A percentile compares a stretch with the other conserved stretches of the same genome.
These are phyloP conservation scores for Pugionium dolabratum DNA, from an alignment of 345 rosid species.

Conservation along the genomic window DNA sequence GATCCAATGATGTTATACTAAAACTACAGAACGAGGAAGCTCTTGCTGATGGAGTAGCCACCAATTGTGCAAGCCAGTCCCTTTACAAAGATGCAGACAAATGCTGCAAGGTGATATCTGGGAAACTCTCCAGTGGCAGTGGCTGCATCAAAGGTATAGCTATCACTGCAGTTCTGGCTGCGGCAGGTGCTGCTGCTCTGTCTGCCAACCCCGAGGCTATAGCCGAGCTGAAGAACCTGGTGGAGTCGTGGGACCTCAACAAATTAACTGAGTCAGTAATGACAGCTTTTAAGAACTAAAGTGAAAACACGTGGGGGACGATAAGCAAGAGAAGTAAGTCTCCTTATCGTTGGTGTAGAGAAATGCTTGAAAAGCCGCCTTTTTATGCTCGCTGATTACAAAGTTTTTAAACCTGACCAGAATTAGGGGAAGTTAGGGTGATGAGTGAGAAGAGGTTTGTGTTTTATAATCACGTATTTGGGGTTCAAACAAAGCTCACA, in stretches of 20 bases:
- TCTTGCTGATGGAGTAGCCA: conserved; percentile 41
- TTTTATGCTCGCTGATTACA: conserved; percentile 16
- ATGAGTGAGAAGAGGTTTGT: conserved; percentile 22
- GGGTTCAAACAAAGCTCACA: conserved; percentile 24
- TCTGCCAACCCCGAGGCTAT: conserved; percentile 25
- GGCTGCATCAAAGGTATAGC: conserved; percentile 51
- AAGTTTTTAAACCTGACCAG: conserved; percentile 25
- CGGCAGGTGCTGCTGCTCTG: conserved; percentile 37
- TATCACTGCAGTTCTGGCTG: conserved; percentile 45
- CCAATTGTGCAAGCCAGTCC: conserved; percentile 35
- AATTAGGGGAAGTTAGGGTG: conserved; percentile 16
- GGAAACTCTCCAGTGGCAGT: conserved; percentile 48
- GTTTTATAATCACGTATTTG: conserved; percentile 14
- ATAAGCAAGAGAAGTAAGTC: conserved; percentile 32
- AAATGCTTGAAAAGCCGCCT: conserved; percentile 7
- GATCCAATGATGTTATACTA: conserved; percentile 7
- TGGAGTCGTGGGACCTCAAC: conserved; percentile 33
- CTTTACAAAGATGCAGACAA: conserved; percentile 53
- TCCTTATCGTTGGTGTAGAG: conserved; percentile 33
- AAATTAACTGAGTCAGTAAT: conserved; percentile 25
- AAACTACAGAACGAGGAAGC: conserved; percentile 59
- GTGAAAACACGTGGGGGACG: conserved; percentile 22
- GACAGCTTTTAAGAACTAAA: conserved; percentile 24
- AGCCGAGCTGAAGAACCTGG: conserved; percentile 18
- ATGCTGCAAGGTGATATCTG: conserved; percentile 50